Evolutionary conservation across 805 yeast genomes (phyloP), one percentile per base, ranked within the genome.

Genomic region (Teunomyces stri): DNA sequence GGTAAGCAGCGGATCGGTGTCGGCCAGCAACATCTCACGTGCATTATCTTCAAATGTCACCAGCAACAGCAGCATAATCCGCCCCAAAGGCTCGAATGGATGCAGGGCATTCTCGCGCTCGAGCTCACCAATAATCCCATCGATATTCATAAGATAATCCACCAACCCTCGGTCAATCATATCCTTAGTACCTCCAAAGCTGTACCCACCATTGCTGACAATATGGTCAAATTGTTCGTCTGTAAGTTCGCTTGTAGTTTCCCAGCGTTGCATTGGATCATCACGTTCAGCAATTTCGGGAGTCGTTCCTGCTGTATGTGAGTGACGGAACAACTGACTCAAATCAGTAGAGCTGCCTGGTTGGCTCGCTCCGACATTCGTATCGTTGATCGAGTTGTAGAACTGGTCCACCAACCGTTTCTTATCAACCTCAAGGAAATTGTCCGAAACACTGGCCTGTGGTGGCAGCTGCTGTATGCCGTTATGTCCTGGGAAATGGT

Each of bases 321-420:
- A n/a, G 22, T 16, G 38, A 13, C 35, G 35, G 7, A 37, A 37
- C 40, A 37, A 21, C 29, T 12, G 18, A 3, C 16, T n/a, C 40
- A 37, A 37, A 13, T 42, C 36, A 25, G 34, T 18, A 3, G 21
- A 13, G 16, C 34, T 39, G 13, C 34, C 34, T 12, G 18, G 39
- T 33, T 28, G 22, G n/a, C 34, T 25, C 42, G 18, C 22, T 2
- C 27, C 27, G n/a, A 43, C 13, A 12, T 40, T 18, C 12, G 49
- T 29, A 16, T 65, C 70, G 38, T 55, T 55, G 33, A 53, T 29
- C 37, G 65, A 41, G 40, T 53, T 65, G 55, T 67, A 69, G 53
- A 72, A 72, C 53, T 71, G 76, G 47, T 70, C 74, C 42, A 70
- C 76, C 46, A 72, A 55, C 29, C 72, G 57, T 50, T 69, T 69